Conservation (phyloP, 805 yeast species). For the Debaryomyces prosopidis region DNA sequence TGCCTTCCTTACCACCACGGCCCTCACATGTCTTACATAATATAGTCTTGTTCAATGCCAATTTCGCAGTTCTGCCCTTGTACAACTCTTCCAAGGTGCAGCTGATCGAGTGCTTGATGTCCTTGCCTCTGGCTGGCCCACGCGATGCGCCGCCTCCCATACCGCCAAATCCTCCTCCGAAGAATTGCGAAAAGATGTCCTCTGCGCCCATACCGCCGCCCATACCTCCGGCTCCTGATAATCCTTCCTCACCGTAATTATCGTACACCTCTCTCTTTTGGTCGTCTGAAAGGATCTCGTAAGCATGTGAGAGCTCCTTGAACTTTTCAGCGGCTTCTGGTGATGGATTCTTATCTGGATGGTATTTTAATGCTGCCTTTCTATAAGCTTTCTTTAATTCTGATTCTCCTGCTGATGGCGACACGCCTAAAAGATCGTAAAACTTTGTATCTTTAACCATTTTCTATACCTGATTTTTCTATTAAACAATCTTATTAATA, state of each 20-base stretch:
- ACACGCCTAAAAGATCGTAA: slow-evolving; percentile 72
- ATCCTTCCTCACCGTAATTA: slow-evolving; percentile 90
- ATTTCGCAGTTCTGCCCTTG: slow-evolving; percentile 90
- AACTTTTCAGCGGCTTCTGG: slow-evolving; percentile 96
- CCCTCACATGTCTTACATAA: slow-evolving; percentile 90
- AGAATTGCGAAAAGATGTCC: slow-evolving; percentile 78
- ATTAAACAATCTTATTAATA: background rate
- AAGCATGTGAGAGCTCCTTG: slow-evolving; percentile 84
- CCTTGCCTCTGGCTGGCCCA: slow-evolving; percentile 88
- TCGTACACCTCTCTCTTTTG: slow-evolving; percentile 90
- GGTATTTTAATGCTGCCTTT: slow-evolving; percentile 76
- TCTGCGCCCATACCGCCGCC: slow-evolving; percentile 69
- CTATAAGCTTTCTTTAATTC: slow-evolving; percentile 84
- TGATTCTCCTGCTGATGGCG: slow-evolving; percentile 64
- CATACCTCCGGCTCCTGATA: slow-evolving; percentile 70
- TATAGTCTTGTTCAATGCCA: slow-evolving; percentile 90
- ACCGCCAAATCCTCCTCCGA: slow-evolving; percentile 62
- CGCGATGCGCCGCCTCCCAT: slow-evolving; percentile 65
- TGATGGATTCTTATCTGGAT: slow-evolving; percentile 80
- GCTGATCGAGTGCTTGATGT: slow-evolving; percentile 82
- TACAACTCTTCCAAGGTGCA: slow-evolving; percentile 91
- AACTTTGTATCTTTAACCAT: slow-evolving; percentile 83
- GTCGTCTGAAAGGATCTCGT: slow-evolving; percentile 83
- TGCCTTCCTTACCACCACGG: slow-evolving; percentile 91
- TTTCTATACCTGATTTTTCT: slow-evolving; percentile 9